Percentiles rank a stretch among this genome's conserved stretches.
Conservation (phyloP, 2,329 filamentous ascomycete genomes). For the Sarocladiaceae sp. region DNA sequence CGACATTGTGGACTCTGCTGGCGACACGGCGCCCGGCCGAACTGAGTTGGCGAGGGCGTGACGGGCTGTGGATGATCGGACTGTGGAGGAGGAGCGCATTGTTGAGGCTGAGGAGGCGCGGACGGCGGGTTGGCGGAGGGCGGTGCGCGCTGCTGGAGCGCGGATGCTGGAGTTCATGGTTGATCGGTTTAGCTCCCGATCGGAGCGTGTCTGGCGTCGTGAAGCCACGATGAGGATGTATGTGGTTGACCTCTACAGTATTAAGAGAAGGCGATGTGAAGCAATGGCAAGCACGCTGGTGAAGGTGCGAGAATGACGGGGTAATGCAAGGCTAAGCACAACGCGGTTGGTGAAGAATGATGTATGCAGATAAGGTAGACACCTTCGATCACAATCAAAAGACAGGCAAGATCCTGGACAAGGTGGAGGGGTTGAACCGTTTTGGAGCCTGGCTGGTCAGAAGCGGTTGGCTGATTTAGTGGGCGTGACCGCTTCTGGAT, state of each 20-base stretch:
- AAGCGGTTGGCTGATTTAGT: slow-evolving; percentile 1
- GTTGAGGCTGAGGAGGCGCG: neutral
- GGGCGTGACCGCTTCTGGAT: slow-evolving; percentile 2
- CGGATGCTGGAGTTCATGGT: slow-evolving; percentile 27
- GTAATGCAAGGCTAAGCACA: neutral
- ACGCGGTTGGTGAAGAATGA: neutral
- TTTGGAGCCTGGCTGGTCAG: neutral
- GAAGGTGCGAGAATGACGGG: neutral
- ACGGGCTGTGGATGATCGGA: slow-evolving; percentile 20
- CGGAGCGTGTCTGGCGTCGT: slow-evolving; percentile 31
- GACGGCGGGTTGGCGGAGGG: slow-evolving; percentile 11
- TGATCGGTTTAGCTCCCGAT: slow-evolving; percentile 31
- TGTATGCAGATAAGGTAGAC: slow-evolving; percentile 5
- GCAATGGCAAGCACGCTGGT: neutral
- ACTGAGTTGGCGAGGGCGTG: slow-evolving; percentile 13
- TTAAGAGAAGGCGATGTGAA: neutral
- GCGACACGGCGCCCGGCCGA: slow-evolving; percentile 49
- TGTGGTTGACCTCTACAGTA: neutral
- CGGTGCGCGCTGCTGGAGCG: slow-evolving; percentile 14
- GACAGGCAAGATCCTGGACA: slow-evolving; percentile 6
- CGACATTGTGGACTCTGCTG: slow-evolving; percentile 58
- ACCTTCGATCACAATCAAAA: too few species aligned
- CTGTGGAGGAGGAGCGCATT: slow-evolving; percentile 3
- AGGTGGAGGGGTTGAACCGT: slow-evolving; percentile 5
- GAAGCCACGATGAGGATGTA: slow-evolving; percentile 27